phyloP scores from a whole-genome alignment of 345 rosid species.

The Salix caprea region DNA sequence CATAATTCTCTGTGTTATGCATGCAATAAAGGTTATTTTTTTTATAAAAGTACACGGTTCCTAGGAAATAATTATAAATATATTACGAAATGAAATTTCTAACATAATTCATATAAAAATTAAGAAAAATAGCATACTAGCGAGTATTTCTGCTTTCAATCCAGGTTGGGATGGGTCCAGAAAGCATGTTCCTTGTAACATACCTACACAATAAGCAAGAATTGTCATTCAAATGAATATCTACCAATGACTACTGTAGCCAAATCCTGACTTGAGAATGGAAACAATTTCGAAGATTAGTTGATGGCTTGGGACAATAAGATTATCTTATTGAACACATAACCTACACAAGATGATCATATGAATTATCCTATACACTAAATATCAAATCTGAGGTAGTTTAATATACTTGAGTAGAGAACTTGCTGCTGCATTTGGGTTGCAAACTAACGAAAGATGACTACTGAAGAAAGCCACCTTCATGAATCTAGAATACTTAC shows the following conservation, averaged over 20 bases:
- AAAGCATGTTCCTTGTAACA: conserved; percentile 11
- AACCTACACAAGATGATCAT: not conserved
- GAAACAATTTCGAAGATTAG: not conserved
- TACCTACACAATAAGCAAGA: conserved; percentile 3
- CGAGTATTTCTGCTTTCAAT: not conserved
- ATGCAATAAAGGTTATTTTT: not conserved
- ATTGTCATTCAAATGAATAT: not conserved
- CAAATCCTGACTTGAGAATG: not conserved
- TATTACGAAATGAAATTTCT: not conserved
- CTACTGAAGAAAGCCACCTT: not conserved
- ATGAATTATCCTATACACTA: not conserved
- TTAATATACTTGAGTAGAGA: too few species aligned
- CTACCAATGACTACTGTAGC: not conserved
- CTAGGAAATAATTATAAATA: not conserved
- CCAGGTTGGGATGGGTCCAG: conserved; percentile 17
- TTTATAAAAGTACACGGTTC: not conserved
- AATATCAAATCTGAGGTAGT: too few species aligned
- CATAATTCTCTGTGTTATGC: not conserved
- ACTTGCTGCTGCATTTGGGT: too few species aligned
- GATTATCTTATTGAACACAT: not conserved
- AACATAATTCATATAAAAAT: not conserved
- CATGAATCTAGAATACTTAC: not conserved
- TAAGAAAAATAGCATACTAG: conserved; percentile 3
- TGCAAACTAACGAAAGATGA: too few species aligned
- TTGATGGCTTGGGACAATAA: not conserved